Percentiles rank a stretch among this genome's conserved stretches.
These are phyloP conservation scores for Aspergillus ustus DNA, from an alignment of 2,329 filamentous ascomycete genomes.

Conservation along the genomic window DNA sequence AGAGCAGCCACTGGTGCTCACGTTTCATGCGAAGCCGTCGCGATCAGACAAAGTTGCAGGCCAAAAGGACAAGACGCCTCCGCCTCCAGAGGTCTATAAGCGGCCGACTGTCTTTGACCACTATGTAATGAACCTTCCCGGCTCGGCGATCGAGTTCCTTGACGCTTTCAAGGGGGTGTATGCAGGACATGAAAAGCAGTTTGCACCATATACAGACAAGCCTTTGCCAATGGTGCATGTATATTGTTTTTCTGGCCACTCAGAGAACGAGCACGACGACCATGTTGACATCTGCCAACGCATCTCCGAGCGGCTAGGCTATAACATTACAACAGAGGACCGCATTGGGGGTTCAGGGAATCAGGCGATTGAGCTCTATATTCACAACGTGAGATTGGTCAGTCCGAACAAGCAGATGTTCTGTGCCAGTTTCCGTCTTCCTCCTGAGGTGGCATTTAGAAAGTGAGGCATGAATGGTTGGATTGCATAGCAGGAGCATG, in stretches of 20 bases:
- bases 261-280: slow-evolving; percentile 70
- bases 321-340: slow-evolving; percentile 60
- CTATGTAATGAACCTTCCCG: slow-evolving; percentile 97
- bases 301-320: slow-evolving; percentile 65
- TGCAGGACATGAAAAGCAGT: slow-evolving; percentile 68
- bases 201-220: slow-evolving; percentile 62
- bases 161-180: slow-evolving; percentile 79
- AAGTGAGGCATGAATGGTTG: slow-evolving; percentile 20
- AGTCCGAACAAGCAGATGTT: slow-evolving; percentile 96
- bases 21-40: slow-evolving; percentile 54
- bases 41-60: slow-evolving; percentile 27
- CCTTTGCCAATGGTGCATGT: slow-evolving; percentile 83
- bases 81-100: slow-evolving; percentile 33
- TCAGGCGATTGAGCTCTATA: slow-evolving; percentile 61
- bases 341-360: slow-evolving; percentile 57
- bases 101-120: slow-evolving; percentile 78
- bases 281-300: slow-evolving; percentile 67
- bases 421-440: slow-evolving; percentile 88
- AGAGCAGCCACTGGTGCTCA: slow-evolving; percentile 55
- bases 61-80: slow-evolving; percentile 37
- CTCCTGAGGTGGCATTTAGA: slow-evolving; percentile 77
- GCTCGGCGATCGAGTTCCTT: slow-evolving; percentile 84
- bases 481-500: slow-evolving; percentile 20
- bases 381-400: slow-evolving; percentile 78
- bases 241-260: slow-evolving; percentile 91